Conservation (phyloP, 495 filamentous ascomycete species). For the Corynascus novoguineensis region DNA sequence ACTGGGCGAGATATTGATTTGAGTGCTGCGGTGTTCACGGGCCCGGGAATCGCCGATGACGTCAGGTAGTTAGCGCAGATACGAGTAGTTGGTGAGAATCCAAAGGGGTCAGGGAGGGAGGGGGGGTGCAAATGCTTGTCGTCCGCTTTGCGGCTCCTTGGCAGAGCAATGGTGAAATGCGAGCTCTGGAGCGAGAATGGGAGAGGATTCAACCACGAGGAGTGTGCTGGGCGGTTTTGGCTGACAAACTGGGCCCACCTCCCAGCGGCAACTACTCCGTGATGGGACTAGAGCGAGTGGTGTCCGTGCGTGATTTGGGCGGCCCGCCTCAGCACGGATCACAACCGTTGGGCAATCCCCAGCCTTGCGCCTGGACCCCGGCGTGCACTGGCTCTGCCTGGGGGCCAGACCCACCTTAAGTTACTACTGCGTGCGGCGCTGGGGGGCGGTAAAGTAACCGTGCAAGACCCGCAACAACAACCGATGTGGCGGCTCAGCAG, state of each 20-base stretch:
- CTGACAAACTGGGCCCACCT: background rate
- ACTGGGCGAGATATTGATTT: too few relatives aligned
- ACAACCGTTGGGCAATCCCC: background rate
- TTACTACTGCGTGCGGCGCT: too few relatives aligned
- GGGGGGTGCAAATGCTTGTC: background rate
- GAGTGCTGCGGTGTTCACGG: too few relatives aligned
- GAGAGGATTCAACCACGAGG: background rate
- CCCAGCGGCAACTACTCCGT: background rate
- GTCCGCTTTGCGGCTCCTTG: background rate
- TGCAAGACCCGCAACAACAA: background rate
- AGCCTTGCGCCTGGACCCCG: background rate
- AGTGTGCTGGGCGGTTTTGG: background rate
- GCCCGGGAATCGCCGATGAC: too few relatives aligned
- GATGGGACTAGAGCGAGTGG: background rate
- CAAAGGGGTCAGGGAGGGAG: too few relatives aligned
- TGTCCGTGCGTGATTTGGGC: background rate
- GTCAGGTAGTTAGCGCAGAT: too few relatives aligned
- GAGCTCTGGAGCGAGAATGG: background rate
- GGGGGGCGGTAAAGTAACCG: too few relatives aligned
- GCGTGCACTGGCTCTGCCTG: too few relatives aligned
- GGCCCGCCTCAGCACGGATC: constrained; percentile 5
- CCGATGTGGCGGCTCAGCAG: constrained; percentile 1
- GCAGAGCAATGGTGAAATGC: background rate
- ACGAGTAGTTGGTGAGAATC: background rate
- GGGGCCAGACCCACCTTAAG: too few relatives aligned